Conservation (phyloP, 176 grass and related monocot species). For the Sorghum bicolor region DNA sequence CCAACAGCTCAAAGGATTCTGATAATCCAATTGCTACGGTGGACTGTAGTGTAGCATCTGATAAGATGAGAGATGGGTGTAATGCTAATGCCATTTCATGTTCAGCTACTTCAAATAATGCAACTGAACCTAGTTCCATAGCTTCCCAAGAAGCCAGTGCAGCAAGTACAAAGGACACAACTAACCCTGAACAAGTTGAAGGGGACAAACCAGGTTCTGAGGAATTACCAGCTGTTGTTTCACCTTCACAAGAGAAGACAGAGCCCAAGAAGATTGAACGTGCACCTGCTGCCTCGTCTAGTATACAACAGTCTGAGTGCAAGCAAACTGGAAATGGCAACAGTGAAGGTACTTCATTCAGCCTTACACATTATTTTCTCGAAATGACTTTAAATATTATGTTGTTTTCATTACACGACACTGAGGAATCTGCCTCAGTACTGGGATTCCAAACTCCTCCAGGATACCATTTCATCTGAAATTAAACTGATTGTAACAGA, state of each 20-base stretch:
- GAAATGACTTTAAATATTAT: neutral
- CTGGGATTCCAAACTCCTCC: neutral
- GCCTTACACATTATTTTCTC: neutral
- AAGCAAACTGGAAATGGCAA: conserved; percentile 19
- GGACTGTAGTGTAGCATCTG: conserved; percentile 21
- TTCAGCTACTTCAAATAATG: conserved; percentile 1
- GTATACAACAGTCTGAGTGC: conserved; percentile 12
- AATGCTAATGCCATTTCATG: conserved; percentile 16
- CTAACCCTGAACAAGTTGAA: neutral
- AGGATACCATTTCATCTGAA: neutral
- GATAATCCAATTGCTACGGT: conserved; percentile 3
- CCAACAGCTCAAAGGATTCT: conserved; percentile 10
- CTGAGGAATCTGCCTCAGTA: neutral
- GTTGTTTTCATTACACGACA: neutral
- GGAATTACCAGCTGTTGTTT: conserved; percentile 1
- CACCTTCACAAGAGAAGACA: conserved; percentile 21
- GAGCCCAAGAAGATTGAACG: conserved; percentile 15
- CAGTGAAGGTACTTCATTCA: conserved; percentile 33
- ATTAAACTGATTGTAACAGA: neutral
- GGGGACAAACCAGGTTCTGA: conserved; percentile 10
- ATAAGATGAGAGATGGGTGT: conserved; percentile 24
- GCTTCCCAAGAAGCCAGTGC: conserved; percentile 20
- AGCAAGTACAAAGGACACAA: conserved; percentile 17
- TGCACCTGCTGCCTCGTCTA: conserved; percentile 6
- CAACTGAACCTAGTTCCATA: conserved; percentile 27